These are phyloP conservation scores for Hygrophila difformis DNA, from an alignment of 257 asterid genomes.

Conservation along the genomic window DNA sequence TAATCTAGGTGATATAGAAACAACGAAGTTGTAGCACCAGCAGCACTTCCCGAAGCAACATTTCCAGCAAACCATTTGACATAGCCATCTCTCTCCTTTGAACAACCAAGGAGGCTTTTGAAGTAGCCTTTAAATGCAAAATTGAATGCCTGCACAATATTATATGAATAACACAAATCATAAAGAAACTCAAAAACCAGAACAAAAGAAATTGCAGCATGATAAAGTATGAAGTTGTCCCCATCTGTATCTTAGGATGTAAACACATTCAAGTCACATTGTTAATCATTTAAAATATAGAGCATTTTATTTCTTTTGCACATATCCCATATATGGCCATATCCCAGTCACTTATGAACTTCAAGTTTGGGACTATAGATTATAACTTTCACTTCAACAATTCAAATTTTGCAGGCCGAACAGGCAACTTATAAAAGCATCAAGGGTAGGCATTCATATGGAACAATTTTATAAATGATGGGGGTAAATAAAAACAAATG, in stretches of 20 bases:
- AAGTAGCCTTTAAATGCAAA: slow-evolving; percentile 94
- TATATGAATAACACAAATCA: slow-evolving; percentile 2
- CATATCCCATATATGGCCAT: too few species aligned
- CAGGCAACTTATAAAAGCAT: too few species aligned
- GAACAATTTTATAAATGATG: not conserved
- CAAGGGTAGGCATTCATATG: not conserved
- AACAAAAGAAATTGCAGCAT: too few species aligned
- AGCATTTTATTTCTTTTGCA: too few species aligned
- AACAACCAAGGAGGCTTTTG: slow-evolving; percentile 56
- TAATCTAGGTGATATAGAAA: slow-evolving; percentile 58
- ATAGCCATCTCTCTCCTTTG: slow-evolving; percentile 86
- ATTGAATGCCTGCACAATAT: slow-evolving; percentile 68
- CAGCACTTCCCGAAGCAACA: slow-evolving; percentile 98
- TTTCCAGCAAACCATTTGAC: slow-evolving; percentile 90
- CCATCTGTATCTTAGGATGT: not conserved
- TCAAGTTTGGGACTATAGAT: too few species aligned
- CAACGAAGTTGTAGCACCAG: slow-evolving; percentile 90
- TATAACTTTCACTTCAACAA: too few species aligned
- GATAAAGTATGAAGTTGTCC: not conserved
- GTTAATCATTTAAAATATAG: too few species aligned
- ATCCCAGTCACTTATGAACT: too few species aligned
- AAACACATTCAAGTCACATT: too few species aligned
- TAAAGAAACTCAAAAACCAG: not conserved
- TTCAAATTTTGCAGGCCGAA: too few species aligned
- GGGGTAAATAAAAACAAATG: not conserved